Evolutionary conservation across 257 asterid genomes (phyloP), one percentile per base, ranked within the genome.

Genomic region (Lantana camara): DNA sequence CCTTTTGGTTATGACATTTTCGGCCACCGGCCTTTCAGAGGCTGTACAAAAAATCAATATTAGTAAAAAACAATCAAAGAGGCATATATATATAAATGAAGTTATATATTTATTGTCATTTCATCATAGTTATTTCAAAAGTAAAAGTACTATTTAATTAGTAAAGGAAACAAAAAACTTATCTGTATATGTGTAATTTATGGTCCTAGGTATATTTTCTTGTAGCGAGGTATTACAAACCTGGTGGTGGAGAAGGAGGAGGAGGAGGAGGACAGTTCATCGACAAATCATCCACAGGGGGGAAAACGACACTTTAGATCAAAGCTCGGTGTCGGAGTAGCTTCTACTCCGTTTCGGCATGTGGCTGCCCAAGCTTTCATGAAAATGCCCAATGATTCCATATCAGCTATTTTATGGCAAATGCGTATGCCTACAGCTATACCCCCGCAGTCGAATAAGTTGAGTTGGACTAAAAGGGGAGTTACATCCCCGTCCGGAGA

Each of bases 391-490:
- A 57, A 7, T 7, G 44, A 30, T 14, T 14, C n/a, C 1, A 5
- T 24, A 55, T 30, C 60, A 2, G 60, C 60, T 29, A 55, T 34
- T 50, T 52, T 67, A 13, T 67, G 73, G 1, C 50, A 56, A 7
- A 67, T 44, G 59, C 59, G 20, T 19, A 57, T 22, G 16, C 66
- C 60, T 2, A 55, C n/a, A 1, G 44, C 63, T 8, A 67, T 19
- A 22, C 72, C 72, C 16, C 72, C 57, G 46, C 72, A 67, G 13
- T 14, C n/a, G 7, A 67, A 67, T 1, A 44, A 42, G 38, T 52
- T 52, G 5, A 52, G 38, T 52, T 52, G 58, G 38, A 52, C n/a
- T 9, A 7, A 4, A 23, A 52, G 38, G 1, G 58, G 58, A 38
- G 14, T 13, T 14, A 6, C 27, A 1, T 1, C 4, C 5, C 13